Evolutionary conservation across 139 green algal species (phyloP).

Genomic region (Astrephomene gubernaculifera): DNA sequence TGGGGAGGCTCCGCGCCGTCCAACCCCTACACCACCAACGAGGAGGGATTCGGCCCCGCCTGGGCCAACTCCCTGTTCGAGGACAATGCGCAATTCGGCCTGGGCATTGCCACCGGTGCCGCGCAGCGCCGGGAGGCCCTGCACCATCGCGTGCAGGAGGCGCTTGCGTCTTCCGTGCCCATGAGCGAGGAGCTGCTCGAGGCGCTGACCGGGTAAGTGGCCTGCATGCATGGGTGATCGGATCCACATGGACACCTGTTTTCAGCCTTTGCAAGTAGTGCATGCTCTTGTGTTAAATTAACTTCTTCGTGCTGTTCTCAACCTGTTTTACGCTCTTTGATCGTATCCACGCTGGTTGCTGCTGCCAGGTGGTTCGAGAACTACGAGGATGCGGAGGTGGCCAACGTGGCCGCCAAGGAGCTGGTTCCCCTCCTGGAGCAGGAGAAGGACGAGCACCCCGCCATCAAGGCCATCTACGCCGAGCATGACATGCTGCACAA

Average conservation of each 20-base stretch:
- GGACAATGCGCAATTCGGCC: conserved; percentile 67
- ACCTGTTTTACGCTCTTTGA: no score
- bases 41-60: conserved; percentile 61
- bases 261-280: no score
- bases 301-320: no score
- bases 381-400: conserved; percentile 23
- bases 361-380: background rate
- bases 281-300: no score
- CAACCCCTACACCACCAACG: conserved; percentile 71
- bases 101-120: conserved; percentile 66
- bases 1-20: conserved; percentile 68
- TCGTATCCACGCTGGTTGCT: no score
- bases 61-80: conserved; percentile 79
- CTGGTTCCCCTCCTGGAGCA: conserved; percentile 27
- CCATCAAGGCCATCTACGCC: background rate
- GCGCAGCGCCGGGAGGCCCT: conserved; percentile 60
- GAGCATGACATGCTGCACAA: conserved; percentile 70
- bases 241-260: no score
- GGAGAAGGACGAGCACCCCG: conserved; percentile 29
- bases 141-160: conserved; percentile 33
- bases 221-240: no score
- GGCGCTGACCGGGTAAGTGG: no score
- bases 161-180: conserved; percentile 6
- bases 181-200: background rate
- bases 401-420: conserved; percentile 42